Evolutionary conservation across 768 basidiomycete species (phyloP).

Genomic region (Xerocomellus amylosporus): DNA sequence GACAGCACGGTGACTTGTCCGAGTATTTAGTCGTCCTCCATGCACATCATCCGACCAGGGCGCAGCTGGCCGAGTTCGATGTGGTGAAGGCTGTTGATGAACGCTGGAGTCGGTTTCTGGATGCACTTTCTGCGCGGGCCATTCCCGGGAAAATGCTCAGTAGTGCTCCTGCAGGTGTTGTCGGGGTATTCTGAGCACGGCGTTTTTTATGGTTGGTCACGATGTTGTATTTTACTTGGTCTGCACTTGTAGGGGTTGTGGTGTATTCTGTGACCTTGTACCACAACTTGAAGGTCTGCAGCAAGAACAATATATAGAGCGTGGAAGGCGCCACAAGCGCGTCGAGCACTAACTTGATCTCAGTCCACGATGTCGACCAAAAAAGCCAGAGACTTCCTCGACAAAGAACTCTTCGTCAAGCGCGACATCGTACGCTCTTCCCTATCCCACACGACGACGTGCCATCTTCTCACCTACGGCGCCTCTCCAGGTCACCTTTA

Average conservation of each 20-base stretch:
- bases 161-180: neutral
- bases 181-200: neutral
- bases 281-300: no score
- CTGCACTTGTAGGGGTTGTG: no score
- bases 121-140: constrained; percentile 12
- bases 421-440: constrained; percentile 40
- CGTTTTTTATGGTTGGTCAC: neutral
- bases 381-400: constrained; percentile 39
- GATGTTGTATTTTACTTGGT: neutral
- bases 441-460: neutral
- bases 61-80: constrained; percentile 37
- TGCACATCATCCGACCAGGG: constrained; percentile 47
- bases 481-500: constrained; percentile 65
- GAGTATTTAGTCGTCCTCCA: constrained; percentile 46
- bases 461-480: neutral
- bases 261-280: no score
- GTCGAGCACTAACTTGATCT: neutral
- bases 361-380: constrained; percentile 28
- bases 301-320: no score
- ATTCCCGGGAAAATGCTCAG: neutral
- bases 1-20: constrained; percentile 43
- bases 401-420: constrained; percentile 45
- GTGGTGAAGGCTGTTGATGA: constrained; percentile 11
- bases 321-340: constrained; percentile 13
- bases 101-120: constrained; percentile 21